Conservation (phyloP, 176 grass and related monocot genomes). For the Guadua angustifolia region DNA sequence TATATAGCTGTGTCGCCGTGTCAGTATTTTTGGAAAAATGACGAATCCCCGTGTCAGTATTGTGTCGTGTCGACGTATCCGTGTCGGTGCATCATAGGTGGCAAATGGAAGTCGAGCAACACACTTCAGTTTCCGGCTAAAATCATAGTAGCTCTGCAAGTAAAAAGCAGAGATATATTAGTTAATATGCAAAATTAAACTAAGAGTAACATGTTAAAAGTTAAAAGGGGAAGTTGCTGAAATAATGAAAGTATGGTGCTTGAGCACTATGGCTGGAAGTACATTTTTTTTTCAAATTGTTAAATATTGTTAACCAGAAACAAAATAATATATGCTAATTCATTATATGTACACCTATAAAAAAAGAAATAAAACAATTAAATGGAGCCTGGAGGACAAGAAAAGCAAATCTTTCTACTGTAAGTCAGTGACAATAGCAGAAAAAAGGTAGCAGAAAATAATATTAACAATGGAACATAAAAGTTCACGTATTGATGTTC, state of each 20-base stretch:
- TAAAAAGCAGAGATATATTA: conserved; percentile 37
- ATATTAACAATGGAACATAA: neutral
- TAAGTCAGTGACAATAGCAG: neutral
- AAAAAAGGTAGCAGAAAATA: conserved; percentile 8
- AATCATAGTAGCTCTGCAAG: conserved; percentile 87
- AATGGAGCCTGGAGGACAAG: neutral
- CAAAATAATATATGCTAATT: neutral
- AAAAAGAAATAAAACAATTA: neutral
- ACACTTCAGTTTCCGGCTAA: conserved; percentile 88
- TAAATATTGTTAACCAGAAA: neutral
- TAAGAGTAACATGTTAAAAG: neutral
- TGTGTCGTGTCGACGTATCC: too few relatives aligned
- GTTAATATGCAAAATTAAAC: conserved; percentile 32
- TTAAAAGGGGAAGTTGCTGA: neutral
- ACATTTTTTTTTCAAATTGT: neutral
- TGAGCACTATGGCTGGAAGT: conserved; percentile 1
- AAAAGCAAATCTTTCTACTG: neutral
- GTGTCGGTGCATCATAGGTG: too few relatives aligned
- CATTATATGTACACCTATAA: neutral
- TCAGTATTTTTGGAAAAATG: too few relatives aligned
- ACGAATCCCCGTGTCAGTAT: too few relatives aligned
- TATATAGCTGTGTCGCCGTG: too few relatives aligned
- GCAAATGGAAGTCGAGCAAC: conserved; percentile 86
- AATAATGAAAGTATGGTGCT: conserved; percentile 6
- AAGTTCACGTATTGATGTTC: neutral